Evolutionary conservation across 2,329 filamentous ascomycete genomes (phyloP).

Genomic region (Aspergillus intermedius): DNA sequence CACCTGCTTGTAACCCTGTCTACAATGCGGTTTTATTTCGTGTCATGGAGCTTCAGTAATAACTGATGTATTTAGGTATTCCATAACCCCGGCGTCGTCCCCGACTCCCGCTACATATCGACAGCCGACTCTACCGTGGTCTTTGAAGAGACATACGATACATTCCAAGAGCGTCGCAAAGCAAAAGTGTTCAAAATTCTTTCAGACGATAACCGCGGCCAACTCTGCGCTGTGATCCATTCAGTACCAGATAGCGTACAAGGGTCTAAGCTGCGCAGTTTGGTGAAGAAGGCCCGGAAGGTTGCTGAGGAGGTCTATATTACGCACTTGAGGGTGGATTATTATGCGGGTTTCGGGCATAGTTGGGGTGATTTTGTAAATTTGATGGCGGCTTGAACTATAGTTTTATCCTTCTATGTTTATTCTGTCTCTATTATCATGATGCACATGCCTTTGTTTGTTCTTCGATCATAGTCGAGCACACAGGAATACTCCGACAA

Average conservation of each 20-base stretch:
- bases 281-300: slow-evolving; percentile 30
- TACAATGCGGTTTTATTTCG: neutral
- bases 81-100: slow-evolving; percentile 43
- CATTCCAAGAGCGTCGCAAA: slow-evolving; percentile 29
- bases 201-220: slow-evolving; percentile 24
- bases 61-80: slow-evolving; percentile 25
- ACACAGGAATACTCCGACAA: too few species aligned
- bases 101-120: slow-evolving; percentile 35
- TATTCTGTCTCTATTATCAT: too few species aligned
- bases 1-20: neutral
- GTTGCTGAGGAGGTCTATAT: slow-evolving; percentile 36
- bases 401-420: neutral
- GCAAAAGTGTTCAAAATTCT: slow-evolving; percentile 28
- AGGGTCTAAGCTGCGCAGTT: slow-evolving; percentile 21
- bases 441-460: too few species aligned
- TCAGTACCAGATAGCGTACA: slow-evolving; percentile 28
- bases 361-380: slow-evolving; percentile 34
- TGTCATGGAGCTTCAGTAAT: neutral
- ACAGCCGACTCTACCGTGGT: slow-evolving; percentile 41
- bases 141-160: slow-evolving; percentile 39
- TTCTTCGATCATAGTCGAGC: too few species aligned
- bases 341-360: slow-evolving; percentile 36
- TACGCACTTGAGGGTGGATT: slow-evolving; percentile 33
- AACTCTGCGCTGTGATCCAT: slow-evolving; percentile 34
- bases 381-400: slow-evolving; percentile 21